Conservation (phyloP, 345 rosid genomes). For the Geranium brycei region DNA sequence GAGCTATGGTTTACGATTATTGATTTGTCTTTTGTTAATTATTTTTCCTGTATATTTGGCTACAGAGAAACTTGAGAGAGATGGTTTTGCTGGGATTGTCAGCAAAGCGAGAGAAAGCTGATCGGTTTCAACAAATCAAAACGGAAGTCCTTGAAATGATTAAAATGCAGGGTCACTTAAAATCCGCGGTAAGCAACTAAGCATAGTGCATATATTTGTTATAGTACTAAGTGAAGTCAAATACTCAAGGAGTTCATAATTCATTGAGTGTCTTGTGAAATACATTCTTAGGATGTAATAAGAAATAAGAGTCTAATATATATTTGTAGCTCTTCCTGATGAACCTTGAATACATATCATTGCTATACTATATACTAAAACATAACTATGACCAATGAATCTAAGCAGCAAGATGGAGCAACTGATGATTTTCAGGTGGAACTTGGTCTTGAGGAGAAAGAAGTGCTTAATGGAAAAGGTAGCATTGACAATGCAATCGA, state of each 20-base stretch:
- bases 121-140: slow-evolving; percentile 17
- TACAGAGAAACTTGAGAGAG: background rate
- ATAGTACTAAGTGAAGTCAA: background rate
- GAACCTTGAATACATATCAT: background rate
- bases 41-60: background rate
- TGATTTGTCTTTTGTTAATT: background rate
- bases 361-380: background rate
- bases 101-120: slow-evolving; percentile 31
- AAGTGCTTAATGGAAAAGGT: slow-evolving; percentile 7
- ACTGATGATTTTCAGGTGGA: slow-evolving; percentile 12
- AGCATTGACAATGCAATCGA: slow-evolving; percentile 18
- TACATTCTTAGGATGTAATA: background rate
- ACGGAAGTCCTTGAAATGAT: background rate
- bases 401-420: slow-evolving; percentile 10
- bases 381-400: slow-evolving; percentile 7
- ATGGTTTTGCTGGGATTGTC: slow-evolving; percentile 4
- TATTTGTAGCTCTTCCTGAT: background rate
- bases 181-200: background rate
- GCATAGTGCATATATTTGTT: background rate
- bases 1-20: background rate
- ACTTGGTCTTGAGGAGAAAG: slow-evolving; percentile 12
- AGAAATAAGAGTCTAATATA: no score
- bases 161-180: background rate
- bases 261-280: background rate
- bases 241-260: background rate